Percentiles rank a stretch among this genome's conserved stretches.
These are phyloP conservation scores for Yamadazyma laniorum DNA, from an alignment of 805 yeast genomes.

Conservation along the genomic window DNA sequence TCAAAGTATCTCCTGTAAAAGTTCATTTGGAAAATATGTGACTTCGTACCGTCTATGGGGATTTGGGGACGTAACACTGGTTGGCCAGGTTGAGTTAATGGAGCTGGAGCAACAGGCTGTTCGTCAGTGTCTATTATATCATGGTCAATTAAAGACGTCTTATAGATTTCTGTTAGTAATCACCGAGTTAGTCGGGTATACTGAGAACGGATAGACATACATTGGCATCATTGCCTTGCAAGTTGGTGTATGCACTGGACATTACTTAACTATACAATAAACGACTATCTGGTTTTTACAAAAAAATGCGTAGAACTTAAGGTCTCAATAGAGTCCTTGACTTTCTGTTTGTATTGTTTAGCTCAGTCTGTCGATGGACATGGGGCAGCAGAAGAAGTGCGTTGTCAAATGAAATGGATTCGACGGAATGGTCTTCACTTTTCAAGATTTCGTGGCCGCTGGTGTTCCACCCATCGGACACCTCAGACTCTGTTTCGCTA, in stretches of 20 bases:
- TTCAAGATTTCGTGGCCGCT: too few relatives aligned
- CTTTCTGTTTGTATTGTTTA: too few relatives aligned
- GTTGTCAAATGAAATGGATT: too few relatives aligned
- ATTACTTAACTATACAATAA: slow-evolving; percentile 4
- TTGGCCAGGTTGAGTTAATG: slow-evolving; percentile 13
- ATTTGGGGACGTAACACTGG: slow-evolving; percentile 27
- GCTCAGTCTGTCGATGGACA: too few relatives aligned
- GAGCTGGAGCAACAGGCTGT: background rate
- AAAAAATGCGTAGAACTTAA: too few relatives aligned
- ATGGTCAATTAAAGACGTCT: slow-evolving; percentile 11
- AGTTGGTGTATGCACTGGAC: slow-evolving; percentile 5
- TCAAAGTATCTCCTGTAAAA: slow-evolving; percentile 69
- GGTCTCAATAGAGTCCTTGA: too few relatives aligned
- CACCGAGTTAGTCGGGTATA: background rate
- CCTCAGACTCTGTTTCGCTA: too few relatives aligned
- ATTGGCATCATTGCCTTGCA: background rate
- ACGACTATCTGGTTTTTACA: too few relatives aligned
- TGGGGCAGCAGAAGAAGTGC: too few relatives aligned
- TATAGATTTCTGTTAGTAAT: slow-evolving; percentile 1
- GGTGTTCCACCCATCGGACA: too few relatives aligned
- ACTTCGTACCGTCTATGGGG: slow-evolving; percentile 15
- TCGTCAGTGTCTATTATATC: slow-evolving; percentile 7
- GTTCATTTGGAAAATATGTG: slow-evolving; percentile 53
- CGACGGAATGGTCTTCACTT: too few relatives aligned
- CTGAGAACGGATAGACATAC: background rate